Evolutionary conservation across 257 asterid genomes (phyloP).

Genomic region (Cruciata laevipes): DNA sequence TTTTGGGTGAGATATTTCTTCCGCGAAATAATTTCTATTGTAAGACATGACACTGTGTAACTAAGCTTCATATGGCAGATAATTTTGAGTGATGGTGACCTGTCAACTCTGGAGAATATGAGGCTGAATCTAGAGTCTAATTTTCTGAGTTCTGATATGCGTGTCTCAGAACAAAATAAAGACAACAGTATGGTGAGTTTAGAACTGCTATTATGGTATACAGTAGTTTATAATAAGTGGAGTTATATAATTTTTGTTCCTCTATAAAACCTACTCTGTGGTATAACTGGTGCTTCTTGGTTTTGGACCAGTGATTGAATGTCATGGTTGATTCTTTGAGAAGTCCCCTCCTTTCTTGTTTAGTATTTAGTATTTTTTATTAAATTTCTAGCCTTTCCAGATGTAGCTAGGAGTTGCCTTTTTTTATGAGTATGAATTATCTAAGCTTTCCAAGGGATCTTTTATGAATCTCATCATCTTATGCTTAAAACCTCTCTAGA

Average conservation of each 20-base stretch:
- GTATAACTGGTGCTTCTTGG: background rate
- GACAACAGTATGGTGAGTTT: constrained; percentile 33
- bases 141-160: constrained; percentile 28
- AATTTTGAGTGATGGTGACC: constrained; percentile 77
- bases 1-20: background rate
- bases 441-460: background rate
- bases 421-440: background rate
- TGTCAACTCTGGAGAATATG: constrained; percentile 72
- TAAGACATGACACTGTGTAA: background rate
- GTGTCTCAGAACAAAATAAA: constrained; percentile 16
- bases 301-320: background rate
- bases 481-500: background rate
- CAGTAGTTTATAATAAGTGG: background rate
- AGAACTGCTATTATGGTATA: background rate
- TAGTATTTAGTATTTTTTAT: background rate
- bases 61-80: constrained; percentile 42
- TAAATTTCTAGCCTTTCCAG: background rate
- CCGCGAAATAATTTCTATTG: background rate
- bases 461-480: background rate
- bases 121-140: constrained; percentile 72
- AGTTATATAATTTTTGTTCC: background rate
- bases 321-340: background rate
- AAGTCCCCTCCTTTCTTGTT: background rate
- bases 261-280: no score
- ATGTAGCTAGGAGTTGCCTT: background rate